phyloP scores from a whole-genome alignment of 345 rosid species.

The Citrus medica region DNA sequence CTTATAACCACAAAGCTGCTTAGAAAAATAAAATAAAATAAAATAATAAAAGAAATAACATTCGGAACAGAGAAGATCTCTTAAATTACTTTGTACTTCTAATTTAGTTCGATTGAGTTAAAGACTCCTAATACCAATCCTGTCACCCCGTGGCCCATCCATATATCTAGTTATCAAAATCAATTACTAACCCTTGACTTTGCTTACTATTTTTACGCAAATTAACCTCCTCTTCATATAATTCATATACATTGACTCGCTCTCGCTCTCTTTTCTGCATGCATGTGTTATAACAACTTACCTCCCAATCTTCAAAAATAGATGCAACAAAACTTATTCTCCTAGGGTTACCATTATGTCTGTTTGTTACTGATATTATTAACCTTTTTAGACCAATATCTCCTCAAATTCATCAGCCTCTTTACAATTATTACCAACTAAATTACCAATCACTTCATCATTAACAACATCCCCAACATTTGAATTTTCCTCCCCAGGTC shows the following conservation, averaged over 20 bases:
- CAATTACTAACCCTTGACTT: no score
- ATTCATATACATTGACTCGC: not conserved
- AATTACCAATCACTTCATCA: not conserved
- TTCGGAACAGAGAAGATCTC: no score
- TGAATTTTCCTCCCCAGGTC: slow-evolving; percentile 22
- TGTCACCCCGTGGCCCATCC: no score
- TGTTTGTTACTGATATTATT: slow-evolving; percentile 24
- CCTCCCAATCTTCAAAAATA: slow-evolving; percentile 3
- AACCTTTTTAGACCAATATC: slow-evolving; percentile 17
- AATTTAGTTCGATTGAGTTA: no score
- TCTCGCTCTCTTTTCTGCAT: not conserved
- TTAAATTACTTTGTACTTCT: no score
- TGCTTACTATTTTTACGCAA: not conserved
- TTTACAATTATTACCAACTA: slow-evolving; percentile 1
- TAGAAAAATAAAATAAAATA: no score
- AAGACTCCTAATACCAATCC: no score
- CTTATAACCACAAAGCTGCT: no score
- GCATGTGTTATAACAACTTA: not conserved
- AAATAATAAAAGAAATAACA: no score
- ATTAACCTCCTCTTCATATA: not conserved
- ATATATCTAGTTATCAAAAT: no score
- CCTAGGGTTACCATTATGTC: slow-evolving; percentile 25
- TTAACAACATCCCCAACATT: slow-evolving; percentile 5
- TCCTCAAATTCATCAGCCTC: not conserved
- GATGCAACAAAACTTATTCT: slow-evolving; percentile 28